phyloP scores from a whole-genome alignment of 2,329 filamentous ascomycete genomes.

The Pseudocercospora ulei region DNA sequence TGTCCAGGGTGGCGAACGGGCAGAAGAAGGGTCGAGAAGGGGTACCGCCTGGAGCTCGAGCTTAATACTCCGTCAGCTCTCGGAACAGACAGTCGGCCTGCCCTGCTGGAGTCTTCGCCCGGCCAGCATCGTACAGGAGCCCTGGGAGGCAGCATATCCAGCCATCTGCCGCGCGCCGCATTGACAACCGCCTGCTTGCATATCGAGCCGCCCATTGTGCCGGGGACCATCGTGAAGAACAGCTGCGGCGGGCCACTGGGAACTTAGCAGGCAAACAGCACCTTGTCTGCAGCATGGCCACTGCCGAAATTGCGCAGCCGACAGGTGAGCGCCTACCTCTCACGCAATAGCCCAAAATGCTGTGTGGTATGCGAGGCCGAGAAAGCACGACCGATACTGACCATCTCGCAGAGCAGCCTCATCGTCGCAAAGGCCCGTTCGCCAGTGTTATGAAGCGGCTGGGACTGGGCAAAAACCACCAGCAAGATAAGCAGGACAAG shows the following conservation, averaged over 20 bases:
- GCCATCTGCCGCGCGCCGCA: not conserved
- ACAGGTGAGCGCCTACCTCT: constrained; percentile 34
- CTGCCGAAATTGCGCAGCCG: constrained; percentile 39
- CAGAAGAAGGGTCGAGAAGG: constrained; percentile 6
- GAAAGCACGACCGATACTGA: constrained; percentile 18
- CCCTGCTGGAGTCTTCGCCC: not conserved
- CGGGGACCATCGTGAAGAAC: constrained; percentile 1
- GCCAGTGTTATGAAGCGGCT: constrained; percentile 90
- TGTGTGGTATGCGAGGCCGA: not conserved
- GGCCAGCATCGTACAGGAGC: not conserved
- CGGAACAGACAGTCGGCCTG: not conserved
- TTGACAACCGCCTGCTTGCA: constrained; percentile 2
- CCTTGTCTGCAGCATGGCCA: too few species aligned
- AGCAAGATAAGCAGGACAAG: constrained; percentile 31
- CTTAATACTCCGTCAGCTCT: constrained; percentile 2
- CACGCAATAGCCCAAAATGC: constrained; percentile 5
- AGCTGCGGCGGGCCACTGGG: too few species aligned
- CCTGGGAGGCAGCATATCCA: not conserved
- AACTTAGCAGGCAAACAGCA: not conserved
- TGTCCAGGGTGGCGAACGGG: constrained; percentile 3
- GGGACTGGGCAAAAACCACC: constrained; percentile 71
- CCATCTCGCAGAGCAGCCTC: constrained; percentile 53
- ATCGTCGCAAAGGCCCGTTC: constrained; percentile 68
- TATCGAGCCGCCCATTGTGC: not conserved
- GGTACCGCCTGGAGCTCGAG: constrained; percentile 3